Evolutionary conservation across 176 grass and related monocot genomes (phyloP), one percentile per base, ranked within the genome.

Genomic region (Olyra latifolia): DNA sequence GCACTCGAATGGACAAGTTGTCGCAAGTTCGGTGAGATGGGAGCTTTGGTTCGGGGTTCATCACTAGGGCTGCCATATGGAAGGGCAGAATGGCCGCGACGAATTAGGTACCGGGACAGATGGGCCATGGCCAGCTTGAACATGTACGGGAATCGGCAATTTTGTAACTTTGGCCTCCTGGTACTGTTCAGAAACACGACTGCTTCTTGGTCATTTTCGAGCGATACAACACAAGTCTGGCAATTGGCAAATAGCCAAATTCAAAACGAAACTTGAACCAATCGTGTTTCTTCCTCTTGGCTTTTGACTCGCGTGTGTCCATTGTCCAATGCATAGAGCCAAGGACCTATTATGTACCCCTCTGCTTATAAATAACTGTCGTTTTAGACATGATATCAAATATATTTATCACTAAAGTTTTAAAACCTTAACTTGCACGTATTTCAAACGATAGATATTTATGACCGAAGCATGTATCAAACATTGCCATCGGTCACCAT

Each of bases 1-100:
- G 74, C 64, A 71, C 78, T 22, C 76, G 91, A 50, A 80, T 97
- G 84, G 85, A 91, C 75, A 93, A 87, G 58, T 58, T 46, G 79
- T 79, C 58, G 35, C 8, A 77, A 48, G 77, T 80, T 8, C 85
- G 88, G 30, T 88, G 69, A 80, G 20, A 22, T 35, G 5, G 11
- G 27, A 29, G 22, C 50, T n/a, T n/a, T n/a, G n/a, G 32, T 35
- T 62, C 35, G 1, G 32, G 19, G 5, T 7, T 39, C 10, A 24
- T 19, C 66, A 27, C 10, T 45, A 22, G 25, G 16, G 49, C 56
- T 52, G 14, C 10, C 29, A 0, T 12, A 27, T 46, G 40, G 39
- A 74, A 74, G 46, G 48, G 23, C 64, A 20, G 40, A 52, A 30
- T 11, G 60, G 3, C 52, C 2, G 11, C 38, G 64, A 53, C 41